Evolutionary conservation across 352 stramenopile species (phyloP).

Genomic region (Globisporangium rhizosaccharum): DNA sequence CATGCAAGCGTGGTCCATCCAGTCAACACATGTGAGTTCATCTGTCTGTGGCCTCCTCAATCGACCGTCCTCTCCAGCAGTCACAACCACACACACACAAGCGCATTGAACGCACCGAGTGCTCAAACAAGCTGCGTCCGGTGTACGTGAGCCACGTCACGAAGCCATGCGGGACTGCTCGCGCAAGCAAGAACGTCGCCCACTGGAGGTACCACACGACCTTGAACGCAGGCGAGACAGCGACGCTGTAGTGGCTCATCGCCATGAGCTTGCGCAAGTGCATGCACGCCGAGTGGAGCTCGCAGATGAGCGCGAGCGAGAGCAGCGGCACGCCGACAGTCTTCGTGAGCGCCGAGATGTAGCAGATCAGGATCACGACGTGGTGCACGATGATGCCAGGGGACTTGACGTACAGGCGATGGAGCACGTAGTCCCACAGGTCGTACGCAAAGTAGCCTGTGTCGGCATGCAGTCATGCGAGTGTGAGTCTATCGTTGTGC

Average conservation of each 20-base stretch:
- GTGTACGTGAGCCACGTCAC: slow-evolving; percentile 48
- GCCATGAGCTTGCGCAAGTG: slow-evolving; percentile 67
- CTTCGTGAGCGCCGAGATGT: slow-evolving; percentile 71
- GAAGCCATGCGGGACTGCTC: slow-evolving; percentile 35
- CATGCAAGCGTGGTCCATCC: neutral
- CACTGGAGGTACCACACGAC: slow-evolving; percentile 59
- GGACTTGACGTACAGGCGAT: slow-evolving; percentile 66
- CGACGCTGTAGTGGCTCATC: slow-evolving; percentile 49
- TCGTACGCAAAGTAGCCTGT: slow-evolving; percentile 77
- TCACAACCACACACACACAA: neutral
- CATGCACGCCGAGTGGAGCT: slow-evolving; percentile 79
- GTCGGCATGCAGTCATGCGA: neutral
- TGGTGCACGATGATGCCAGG: slow-evolving; percentile 68
- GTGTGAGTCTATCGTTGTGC: neutral
- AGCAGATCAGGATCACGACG: slow-evolving; percentile 76
- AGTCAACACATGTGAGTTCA: neutral
- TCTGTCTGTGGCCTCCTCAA: neutral
- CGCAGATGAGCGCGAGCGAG: slow-evolving; percentile 62
- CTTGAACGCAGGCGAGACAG: slow-evolving; percentile 22
- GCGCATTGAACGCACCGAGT: slow-evolving; percentile 23
- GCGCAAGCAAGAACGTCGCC: slow-evolving; percentile 36
- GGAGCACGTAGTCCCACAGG: slow-evolving; percentile 71
- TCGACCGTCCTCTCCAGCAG: neutral
- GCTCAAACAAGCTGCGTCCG: slow-evolving; percentile 28
- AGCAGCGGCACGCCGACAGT: slow-evolving; percentile 67